Conservation (phyloP, 306 rosid genomes). For the Astragalus membranaceus region DNA sequence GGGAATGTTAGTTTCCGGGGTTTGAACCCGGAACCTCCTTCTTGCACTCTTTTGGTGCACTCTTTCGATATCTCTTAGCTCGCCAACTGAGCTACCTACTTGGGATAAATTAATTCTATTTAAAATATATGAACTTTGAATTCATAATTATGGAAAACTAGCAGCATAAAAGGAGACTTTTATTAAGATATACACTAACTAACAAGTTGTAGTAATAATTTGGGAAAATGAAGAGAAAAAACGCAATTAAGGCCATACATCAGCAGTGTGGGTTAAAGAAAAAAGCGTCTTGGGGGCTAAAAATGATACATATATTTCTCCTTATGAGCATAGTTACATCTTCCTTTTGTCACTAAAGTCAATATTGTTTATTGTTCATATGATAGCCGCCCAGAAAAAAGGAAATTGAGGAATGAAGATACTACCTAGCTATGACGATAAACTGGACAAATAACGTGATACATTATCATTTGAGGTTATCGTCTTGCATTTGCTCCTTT, state of each 20-base stretch:
- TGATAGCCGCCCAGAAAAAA: neutral
- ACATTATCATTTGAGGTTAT: slow-evolving; percentile 1
- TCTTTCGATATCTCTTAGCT: too few species aligned
- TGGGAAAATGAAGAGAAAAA: neutral
- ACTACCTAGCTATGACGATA: neutral
- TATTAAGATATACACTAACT: too few species aligned
- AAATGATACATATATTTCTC: neutral
- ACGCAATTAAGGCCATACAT: neutral
- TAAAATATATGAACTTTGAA: neutral
- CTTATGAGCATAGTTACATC: neutral
- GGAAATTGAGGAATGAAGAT: slow-evolving; percentile 5
- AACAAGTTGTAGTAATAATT: too few species aligned
- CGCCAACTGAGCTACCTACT: too few species aligned
- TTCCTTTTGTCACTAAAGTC: neutral
- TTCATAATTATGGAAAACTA: neutral
- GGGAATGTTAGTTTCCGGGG: too few species aligned
- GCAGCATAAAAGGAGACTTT: too few species aligned
- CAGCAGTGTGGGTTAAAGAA: neutral
- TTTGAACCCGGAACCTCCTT: too few species aligned
- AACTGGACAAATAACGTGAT: neutral
- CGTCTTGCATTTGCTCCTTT: slow-evolving; percentile 11
- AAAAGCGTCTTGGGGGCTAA: neutral
- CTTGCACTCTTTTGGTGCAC: too few species aligned
- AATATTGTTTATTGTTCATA: neutral
- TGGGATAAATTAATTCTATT: too few species aligned